A percentile compares a stretch with the other conserved stretches of the same genome.
Conservation (phyloP, 331 rosid species). For the Arachis monticola region DNA sequence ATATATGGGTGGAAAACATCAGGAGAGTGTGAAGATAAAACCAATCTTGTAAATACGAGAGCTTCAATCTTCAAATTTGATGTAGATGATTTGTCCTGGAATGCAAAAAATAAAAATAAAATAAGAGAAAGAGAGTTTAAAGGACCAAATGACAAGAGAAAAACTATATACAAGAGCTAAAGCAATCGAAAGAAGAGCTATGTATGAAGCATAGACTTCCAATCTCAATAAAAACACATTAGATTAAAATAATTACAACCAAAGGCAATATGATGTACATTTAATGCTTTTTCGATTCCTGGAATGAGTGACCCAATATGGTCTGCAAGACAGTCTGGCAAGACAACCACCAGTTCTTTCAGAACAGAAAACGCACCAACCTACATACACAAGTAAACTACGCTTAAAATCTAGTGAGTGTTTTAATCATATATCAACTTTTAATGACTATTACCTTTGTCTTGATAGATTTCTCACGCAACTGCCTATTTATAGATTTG, state of each 20-base stretch:
- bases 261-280: conserved; percentile 54
- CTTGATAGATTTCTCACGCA: conserved; percentile 98
- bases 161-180: neutral
- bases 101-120: conserved; percentile 9
- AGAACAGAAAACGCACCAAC: conserved; percentile 98
- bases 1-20: conserved; percentile 92
- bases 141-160: conserved; percentile 35
- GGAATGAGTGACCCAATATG: conserved; percentile 99
- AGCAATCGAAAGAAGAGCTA: no score
- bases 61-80: conserved; percentile 99
- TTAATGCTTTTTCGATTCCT: conserved; percentile 95
- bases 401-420: conserved; percentile 34
- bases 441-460: conserved; percentile 69
- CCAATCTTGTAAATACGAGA: conserved; percentile 86
- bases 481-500: conserved; percentile 89
- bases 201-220: no score
- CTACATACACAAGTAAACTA: conserved; percentile 52
- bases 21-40: conserved; percentile 90
- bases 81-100: conserved; percentile 94
- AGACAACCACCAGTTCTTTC: conserved; percentile 96
- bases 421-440: conserved; percentile 33
- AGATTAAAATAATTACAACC: conserved; percentile 11
- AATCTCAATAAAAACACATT: no score
- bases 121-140: no score
- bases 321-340: conserved; percentile 97